These are phyloP conservation scores for Margaritispora aquatica DNA, from an alignment of 495 filamentous ascomycete genomes.

Conservation along the genomic window DNA sequence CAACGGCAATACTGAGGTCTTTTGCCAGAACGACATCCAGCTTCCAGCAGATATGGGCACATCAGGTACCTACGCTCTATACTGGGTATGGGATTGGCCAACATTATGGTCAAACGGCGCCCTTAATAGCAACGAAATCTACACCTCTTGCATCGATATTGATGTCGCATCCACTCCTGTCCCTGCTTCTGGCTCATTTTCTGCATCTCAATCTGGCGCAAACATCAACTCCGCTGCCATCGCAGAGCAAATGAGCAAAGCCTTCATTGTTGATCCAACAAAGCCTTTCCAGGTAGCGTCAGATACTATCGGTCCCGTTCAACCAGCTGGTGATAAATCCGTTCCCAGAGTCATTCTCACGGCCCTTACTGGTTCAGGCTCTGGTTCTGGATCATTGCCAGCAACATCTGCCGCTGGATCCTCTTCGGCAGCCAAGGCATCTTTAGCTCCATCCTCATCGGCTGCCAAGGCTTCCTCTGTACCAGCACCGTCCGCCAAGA, in stretches of 20 bases:
- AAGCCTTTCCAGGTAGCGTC: background rate
- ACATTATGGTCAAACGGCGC: constrained; percentile 39
- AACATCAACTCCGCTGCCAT: constrained; percentile 32
- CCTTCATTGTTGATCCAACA: constrained; percentile 15
- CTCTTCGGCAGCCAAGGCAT: background rate
- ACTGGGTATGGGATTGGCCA: constrained; percentile 95
- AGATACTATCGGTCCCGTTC: background rate
- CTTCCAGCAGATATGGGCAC: constrained; percentile 52
- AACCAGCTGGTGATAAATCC: background rate
- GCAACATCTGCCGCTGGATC: no score
- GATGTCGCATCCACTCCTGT: constrained; percentile 39
- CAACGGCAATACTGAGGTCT: constrained; percentile 34
- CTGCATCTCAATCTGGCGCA: constrained; percentile 5
- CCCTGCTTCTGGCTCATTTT: constrained; percentile 10
- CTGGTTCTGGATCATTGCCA: no score
- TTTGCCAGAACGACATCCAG: constrained; percentile 69
- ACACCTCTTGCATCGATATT: constrained; percentile 79
- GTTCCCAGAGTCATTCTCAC: background rate
- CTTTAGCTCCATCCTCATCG: background rate
- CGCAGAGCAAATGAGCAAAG: constrained; percentile 29
- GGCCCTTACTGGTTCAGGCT: background rate
- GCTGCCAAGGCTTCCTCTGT: background rate
- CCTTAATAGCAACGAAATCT: constrained; percentile 59
- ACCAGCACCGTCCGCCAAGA: no score
- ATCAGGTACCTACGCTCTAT: constrained; percentile 60